A percentile compares a stretch with the other conserved stretches of the same genome.
These are phyloP conservation scores for Alternaria viburni DNA, from an alignment of 2,329 filamentous ascomycete genomes.

Conservation along the genomic window DNA sequence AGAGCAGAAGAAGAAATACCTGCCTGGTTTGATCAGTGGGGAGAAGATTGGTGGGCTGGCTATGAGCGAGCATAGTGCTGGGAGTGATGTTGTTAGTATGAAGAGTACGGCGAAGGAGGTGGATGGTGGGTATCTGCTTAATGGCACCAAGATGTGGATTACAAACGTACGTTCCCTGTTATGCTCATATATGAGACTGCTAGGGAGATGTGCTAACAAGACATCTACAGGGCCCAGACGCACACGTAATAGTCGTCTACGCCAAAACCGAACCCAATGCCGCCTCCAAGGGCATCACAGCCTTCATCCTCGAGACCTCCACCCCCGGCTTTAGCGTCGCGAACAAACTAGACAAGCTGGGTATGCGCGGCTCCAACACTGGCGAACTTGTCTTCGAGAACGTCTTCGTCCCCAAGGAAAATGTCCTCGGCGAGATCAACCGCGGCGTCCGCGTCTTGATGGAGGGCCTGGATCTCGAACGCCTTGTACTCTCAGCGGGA, in stretches of 20 bases:
- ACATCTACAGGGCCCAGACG: conserved; percentile 83
- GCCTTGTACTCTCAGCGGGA: conserved; percentile 88
- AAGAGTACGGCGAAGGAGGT: conserved; percentile 80
- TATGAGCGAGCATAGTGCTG: conserved; percentile 92
- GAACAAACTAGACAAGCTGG: conserved; percentile 94
- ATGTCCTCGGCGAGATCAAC: conserved; percentile 81
- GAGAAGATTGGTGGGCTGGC: conserved; percentile 84
- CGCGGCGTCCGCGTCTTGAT: conserved; percentile 89
- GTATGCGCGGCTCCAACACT: conserved; percentile 96
- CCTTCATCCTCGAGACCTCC: conserved; percentile 82
- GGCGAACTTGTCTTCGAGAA: conserved; percentile 90
- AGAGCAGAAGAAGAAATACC: conserved; percentile 79
- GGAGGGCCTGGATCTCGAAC: conserved; percentile 93
- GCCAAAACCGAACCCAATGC: conserved; percentile 86
- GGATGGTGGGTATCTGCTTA: conserved; percentile 83
- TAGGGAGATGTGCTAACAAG: too few species aligned
- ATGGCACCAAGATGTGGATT: conserved; percentile 99
- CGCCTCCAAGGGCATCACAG: conserved; percentile 89
- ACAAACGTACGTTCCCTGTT: conserved; percentile 83
- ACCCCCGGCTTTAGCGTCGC: conserved; percentile 80
- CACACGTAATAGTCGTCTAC: conserved; percentile 93
- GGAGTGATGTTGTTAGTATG: conserved; percentile 96
- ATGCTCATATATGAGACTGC: too few species aligned
- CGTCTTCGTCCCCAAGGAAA: conserved; percentile 84
- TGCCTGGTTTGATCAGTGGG: conserved; percentile 82